Evolutionary conservation across 805 yeast genomes (phyloP), one percentile per base, ranked within the genome.

Genomic region (Wickerhamomyces kurtzmanii): DNA sequence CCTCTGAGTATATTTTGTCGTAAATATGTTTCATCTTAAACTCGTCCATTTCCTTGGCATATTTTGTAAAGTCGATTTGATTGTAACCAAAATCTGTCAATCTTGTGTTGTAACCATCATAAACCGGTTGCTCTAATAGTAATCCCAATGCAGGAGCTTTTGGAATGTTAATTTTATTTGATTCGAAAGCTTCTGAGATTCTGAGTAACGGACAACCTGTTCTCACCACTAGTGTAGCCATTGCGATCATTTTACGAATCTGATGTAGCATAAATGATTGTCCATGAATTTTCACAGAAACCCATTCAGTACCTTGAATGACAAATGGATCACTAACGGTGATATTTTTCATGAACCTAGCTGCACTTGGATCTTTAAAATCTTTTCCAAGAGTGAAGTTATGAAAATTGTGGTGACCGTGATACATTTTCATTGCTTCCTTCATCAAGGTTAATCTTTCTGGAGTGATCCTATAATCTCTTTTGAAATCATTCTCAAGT

Each of bases 231-330:
- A 89, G 62, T 0, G 87, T 72, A 2, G 94, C 94, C 93, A 89
- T 79, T 14, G 96, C 89, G 34, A 91, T 84, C 97, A 91, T 91
- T 51, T 91, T 91, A 51, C 98, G 75, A 48, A 91, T 91, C 65
- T 89, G 98, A 57, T 89, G 97, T 38, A 91, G 66, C 97, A 91
- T 91, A 55, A 91, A 91, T 4, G 96, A 84, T 58, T 91, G 98
- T 6, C 98, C 98, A 53, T 91, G 98, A 40, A 91, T 84, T 59
- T 89, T 87, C 46, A 91, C 79, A 2, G 95, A 83, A 3, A 84
- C 69, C 98, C 98, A 91, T 50, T 91, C 97, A 6, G 96, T 86
- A 26, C 83, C 86, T 47, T 87, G 83, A 40, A 89, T 87, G 28
- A 85, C 78, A 52, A 85, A 83, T 3, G 97, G 97, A 3, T 83